These are phyloP conservation scores for Fusarium pilosicola DNA, from an alignment of 2,329 filamentous ascomycete species.

Conservation along the genomic window DNA sequence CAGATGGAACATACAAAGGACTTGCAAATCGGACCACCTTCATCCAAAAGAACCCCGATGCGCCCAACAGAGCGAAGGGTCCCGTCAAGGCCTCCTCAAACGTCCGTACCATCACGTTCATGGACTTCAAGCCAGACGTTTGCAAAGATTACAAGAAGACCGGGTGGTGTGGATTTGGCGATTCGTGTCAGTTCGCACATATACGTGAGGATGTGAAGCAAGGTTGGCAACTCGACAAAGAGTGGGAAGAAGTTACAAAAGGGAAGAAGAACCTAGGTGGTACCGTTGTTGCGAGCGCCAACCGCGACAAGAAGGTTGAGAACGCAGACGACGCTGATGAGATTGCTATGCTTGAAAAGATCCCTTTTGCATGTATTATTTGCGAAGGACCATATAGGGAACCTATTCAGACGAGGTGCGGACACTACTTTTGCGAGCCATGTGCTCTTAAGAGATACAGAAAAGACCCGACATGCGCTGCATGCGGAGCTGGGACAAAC, in stretches of 20 bases:
- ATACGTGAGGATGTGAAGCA: constrained; percentile 58
- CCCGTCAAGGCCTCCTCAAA: constrained; percentile 91
- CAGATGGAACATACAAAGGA: constrained; percentile 81
- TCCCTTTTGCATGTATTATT: constrained; percentile 90
- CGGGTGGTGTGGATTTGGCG: constrained; percentile 56
- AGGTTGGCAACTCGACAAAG: constrained; percentile 93
- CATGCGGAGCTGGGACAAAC: constrained; percentile 84
- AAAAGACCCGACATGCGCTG: constrained; percentile 86
- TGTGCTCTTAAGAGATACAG: constrained; percentile 89
- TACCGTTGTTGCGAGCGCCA: constrained; percentile 69
- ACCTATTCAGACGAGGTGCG: constrained; percentile 88
- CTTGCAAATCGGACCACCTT: constrained; percentile 77
- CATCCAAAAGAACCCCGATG: constrained; percentile 83
- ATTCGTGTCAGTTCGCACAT: constrained; percentile 58
- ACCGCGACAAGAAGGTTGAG: constrained; percentile 52
- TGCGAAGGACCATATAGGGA: constrained; percentile 81
- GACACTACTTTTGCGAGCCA: constrained; percentile 94
- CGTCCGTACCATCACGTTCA: constrained; percentile 88
- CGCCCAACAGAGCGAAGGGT: constrained; percentile 75
- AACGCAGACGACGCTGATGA: constrained; percentile 64
- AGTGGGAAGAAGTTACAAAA: constrained; percentile 89
- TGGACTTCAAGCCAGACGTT: constrained; percentile 90
- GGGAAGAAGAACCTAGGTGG: constrained; percentile 71
- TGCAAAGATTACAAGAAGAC: constrained; percentile 90
- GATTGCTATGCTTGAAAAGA: constrained; percentile 79